Evolutionary conservation across 2,329 filamentous ascomycete species (phyloP).

Genomic region (Lithohypha guttulata): DNA sequence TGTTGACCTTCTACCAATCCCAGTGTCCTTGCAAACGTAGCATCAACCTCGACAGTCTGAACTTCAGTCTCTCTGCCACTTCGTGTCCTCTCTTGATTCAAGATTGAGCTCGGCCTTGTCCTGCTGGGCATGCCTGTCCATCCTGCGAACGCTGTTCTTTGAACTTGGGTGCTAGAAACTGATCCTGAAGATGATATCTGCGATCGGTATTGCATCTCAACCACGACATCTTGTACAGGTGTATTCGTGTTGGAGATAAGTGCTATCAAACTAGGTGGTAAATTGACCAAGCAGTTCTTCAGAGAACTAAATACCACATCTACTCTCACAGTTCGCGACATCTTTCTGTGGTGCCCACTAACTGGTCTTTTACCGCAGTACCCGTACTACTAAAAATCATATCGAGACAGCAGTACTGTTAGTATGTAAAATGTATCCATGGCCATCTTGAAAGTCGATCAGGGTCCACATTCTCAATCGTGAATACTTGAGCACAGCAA

Average conservation of each 20-base stretch:
- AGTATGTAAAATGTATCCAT: too few relatives aligned
- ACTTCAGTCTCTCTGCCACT: constrained; percentile 70
- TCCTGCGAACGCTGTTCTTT: constrained; percentile 72
- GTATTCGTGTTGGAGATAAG: constrained; percentile 83
- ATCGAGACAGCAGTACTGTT: too few relatives aligned
- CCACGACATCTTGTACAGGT: constrained; percentile 84
- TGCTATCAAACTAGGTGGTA: constrained; percentile 73
- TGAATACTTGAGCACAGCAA: too few relatives aligned
- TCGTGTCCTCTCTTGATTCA: constrained; percentile 41
- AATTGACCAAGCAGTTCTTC: constrained; percentile 90
- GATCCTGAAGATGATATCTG: constrained; percentile 40
- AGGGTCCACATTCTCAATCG: too few relatives aligned
- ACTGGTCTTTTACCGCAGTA: background rate
- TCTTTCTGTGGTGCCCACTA: constrained; percentile 6
- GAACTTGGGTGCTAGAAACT: constrained; percentile 38
- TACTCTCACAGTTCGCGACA: constrained; percentile 50
- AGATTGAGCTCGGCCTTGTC: constrained; percentile 61
- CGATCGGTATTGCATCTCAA: constrained; percentile 73
- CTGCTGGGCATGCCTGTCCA: constrained; percentile 99
- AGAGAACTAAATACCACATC: constrained; percentile 78
- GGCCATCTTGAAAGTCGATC: too few relatives aligned
- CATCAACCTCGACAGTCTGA: constrained; percentile 73
- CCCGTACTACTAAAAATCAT: too few relatives aligned
- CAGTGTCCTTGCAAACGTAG: constrained; percentile 65
- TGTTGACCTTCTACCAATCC: constrained; percentile 74